Base-by-base conservation (phyloP, 768 basidiomycete species). In the Boletus patriciae region DNA sequence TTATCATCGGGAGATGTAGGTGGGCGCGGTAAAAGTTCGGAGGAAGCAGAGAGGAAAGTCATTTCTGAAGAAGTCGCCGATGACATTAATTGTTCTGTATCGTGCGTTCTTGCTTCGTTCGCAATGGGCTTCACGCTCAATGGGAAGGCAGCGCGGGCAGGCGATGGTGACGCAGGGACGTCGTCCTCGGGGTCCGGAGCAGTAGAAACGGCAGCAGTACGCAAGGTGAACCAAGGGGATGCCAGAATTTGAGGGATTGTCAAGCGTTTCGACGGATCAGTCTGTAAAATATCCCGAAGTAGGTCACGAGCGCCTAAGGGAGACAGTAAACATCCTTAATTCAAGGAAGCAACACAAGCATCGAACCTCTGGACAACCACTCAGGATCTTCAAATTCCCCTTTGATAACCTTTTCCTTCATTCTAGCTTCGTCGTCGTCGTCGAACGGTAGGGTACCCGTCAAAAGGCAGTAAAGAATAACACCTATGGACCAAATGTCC, bases 401-500 rank as follows among this genome's bases (percentile, higher is more conserved):
- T 60, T 84, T 77, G 51, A 94, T 85, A 59, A 99, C 90, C 72
- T 90, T 88, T 50, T 79, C 76, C 59, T 87, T 87, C 92, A 96
- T 96, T 13, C 87, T 70, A 40, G 73, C 71, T 73, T 94, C 92
- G 68, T 94, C 87, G 55, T 95, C 94, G 62, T 94, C 90, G 64
- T 94, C 92, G 65, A 94, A 95, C 2, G 93, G 93, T 18, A 95
- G 74, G 10, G 90, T 91, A 8, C 94, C 95, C 0, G 92, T 94
- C 43, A 97, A 79, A 33, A 97, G 80, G 50, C 87, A 88, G 68
- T 94, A 96, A 13, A 98, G 77, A 50, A 98, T 97, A 59, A 97
- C 82, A 0, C 94, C 94, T 48, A 96, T 78, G 6, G 94, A 98
- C 94, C 94, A 98, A 34, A 95, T 79, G 67, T 98, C 94, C 46